Evolutionary conservation across 1,284 basidiomycete genomes (phyloP), one percentile per base, ranked within the genome.

Genomic region (Anthracocystis panici-leucophaei): DNA sequence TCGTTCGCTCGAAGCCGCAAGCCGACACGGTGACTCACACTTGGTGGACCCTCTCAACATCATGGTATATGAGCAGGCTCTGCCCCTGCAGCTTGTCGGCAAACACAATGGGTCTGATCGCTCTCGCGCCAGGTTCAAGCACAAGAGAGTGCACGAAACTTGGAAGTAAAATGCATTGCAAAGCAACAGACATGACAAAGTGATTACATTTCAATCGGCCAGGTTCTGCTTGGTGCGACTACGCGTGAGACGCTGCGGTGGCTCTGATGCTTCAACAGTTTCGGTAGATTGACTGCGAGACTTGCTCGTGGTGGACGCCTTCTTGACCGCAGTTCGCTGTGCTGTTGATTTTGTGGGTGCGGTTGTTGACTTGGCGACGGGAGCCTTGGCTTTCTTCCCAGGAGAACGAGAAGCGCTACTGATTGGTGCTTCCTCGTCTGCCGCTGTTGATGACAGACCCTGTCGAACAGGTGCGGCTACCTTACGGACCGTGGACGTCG

Each of bases 171-270:
- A 31, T 44, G 40, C 11, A 23, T 33, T 33, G 27, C n/a, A 4
- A 44, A 35, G 20, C 11, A 27, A 23, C 7, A 38, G 35, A 38
- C 14, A 16, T 38, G 35, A 38, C 35, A 14, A 16, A 16, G 35
- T 16, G 12, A 16, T 16, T 14, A 38, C 35, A 3, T 14, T 18
- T 67, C 57, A 73, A 7, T 56, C 65, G 21, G 46, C 53, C 12
- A 74, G 55, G 14, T 75, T 63, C 38, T 75, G 62, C 21, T 61
- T 69, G 33, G 65, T 75, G 38, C 66, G 65, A 44, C 67, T 75
- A 12, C 72, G 60, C 10, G 66, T 75, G 14, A 69, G 49, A 41
- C 67, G 60, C 33, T 65, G 57, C 25, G 58, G 55, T 5, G 62
- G 62, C 49, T 61, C 62, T 11, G 57, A 46, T 25, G 50, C 29